Percentiles rank a stretch among this genome's conserved stretches.
These are phyloP conservation scores for Colletotrichum truncatum DNA, from an alignment of 2,329 filamentous ascomycete species.

Conservation along the genomic window DNA sequence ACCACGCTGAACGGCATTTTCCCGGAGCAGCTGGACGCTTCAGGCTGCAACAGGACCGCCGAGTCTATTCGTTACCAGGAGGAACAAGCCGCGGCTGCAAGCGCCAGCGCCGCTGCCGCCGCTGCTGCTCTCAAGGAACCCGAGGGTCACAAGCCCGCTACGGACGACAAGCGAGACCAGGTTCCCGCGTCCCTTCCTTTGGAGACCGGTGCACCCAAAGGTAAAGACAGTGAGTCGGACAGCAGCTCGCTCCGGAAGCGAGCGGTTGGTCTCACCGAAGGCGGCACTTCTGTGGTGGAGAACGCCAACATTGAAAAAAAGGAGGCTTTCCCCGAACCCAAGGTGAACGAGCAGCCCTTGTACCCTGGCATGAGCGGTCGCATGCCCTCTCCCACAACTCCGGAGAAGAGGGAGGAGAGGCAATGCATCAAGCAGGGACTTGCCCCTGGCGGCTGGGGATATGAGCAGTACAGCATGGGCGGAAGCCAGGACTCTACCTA, in stretches of 20 bases:
- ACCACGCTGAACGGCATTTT: constrained; percentile 83
- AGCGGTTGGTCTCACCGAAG: constrained; percentile 34
- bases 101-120: constrained; percentile 20
- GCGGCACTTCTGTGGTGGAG: constrained; percentile 38
- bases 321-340: constrained; percentile 3
- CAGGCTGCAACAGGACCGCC: constrained; percentile 75
- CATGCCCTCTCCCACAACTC: constrained; percentile 12
- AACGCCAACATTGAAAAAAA: constrained; percentile 11
- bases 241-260: background rate
- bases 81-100: constrained; percentile 45
- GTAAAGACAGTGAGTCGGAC: constrained; percentile 4
- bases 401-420: constrained; percentile 21
- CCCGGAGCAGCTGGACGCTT: constrained; percentile 79
- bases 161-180: constrained; percentile 17
- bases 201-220: constrained; percentile 3
- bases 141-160: constrained; percentile 33
- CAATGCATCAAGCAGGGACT: constrained; percentile 69
- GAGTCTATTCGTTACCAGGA: constrained; percentile 39
- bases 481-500: constrained; percentile 76
- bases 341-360: constrained; percentile 13
- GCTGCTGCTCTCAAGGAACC: constrained; percentile 33
- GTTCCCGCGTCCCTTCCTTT: background rate
- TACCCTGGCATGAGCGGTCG: constrained; percentile 13
- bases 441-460: constrained; percentile 51
- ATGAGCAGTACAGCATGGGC: constrained; percentile 67